Evolutionary conservation across 305 asterid genomes (phyloP).

Genomic region (Fraxinus floribunda): DNA sequence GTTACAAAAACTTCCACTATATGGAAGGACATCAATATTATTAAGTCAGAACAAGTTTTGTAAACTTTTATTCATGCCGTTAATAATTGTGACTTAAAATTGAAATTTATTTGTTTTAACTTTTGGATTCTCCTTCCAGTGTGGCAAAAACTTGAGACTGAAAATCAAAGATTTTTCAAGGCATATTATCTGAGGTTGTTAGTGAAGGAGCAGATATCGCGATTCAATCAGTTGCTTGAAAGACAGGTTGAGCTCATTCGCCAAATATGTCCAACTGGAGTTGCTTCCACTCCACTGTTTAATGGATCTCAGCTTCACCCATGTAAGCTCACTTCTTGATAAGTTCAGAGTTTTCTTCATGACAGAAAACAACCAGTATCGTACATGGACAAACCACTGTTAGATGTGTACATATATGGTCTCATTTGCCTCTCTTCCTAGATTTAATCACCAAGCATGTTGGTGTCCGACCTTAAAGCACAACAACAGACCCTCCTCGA

Average conservation of each 20-base stretch:
- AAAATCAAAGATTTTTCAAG: slow-evolving; percentile 61
- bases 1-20: background rate
- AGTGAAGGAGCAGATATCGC: slow-evolving; percentile 58
- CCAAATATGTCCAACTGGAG: slow-evolving; percentile 41
- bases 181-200: slow-evolving; percentile 60
- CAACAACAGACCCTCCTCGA: background rate
- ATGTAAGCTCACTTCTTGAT: slow-evolving; percentile 39
- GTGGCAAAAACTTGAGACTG: slow-evolving; percentile 73
- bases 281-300: slow-evolving; percentile 37
- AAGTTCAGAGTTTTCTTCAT: background rate
- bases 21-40: background rate
- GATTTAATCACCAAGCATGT: background rate
- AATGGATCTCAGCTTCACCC: slow-evolving; percentile 49
- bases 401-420: background rate
- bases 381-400: background rate
- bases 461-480: background rate
- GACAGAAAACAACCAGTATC: background rate
- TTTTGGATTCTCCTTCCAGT: slow-evolving; percentile 40
- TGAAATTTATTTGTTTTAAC: slow-evolving; percentile 21
- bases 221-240: slow-evolving; percentile 66
- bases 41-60: background rate
- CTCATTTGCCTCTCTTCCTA: background rate
- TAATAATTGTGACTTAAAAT: background rate
- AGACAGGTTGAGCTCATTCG: slow-evolving; percentile 61
- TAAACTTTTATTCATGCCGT: background rate